Percentiles rank a stretch among this genome's conserved stretches.
phyloP scores from a whole-genome alignment of 371 early-diverging fungal genomes.

The Mortierella sp. region DNA sequence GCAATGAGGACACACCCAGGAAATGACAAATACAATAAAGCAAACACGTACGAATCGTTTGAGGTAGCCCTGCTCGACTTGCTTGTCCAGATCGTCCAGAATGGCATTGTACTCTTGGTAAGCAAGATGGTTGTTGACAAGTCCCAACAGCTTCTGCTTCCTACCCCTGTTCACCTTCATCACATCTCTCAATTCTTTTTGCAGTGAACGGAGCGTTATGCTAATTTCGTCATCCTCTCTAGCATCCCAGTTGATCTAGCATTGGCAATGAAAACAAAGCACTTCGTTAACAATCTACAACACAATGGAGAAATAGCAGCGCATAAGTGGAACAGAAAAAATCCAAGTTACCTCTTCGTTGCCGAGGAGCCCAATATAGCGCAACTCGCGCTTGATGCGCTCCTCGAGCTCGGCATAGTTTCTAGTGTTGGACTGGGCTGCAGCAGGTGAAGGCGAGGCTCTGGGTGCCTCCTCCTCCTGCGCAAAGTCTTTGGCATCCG shows the following conservation, averaged over 20 bases:
- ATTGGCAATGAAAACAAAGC: background rate
- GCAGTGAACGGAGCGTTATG: constrained; percentile 75
- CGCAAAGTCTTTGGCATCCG: constrained; percentile 47
- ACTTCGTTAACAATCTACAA: no score
- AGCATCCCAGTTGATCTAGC: constrained; percentile 74
- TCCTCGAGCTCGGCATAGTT: constrained; percentile 76
- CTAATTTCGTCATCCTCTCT: constrained; percentile 88
- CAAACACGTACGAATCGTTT: constrained; percentile 82
- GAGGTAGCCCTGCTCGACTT: constrained; percentile 86
- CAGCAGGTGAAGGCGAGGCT: constrained; percentile 21
- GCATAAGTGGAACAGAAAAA: no score
- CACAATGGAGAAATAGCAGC: no score
- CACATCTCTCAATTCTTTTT: constrained; percentile 82
- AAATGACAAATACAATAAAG: background rate
- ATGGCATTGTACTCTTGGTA: constrained; percentile 91
- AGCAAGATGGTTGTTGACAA: constrained; percentile 82
- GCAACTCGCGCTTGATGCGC: constrained; percentile 83
- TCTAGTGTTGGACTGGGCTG: constrained; percentile 21
- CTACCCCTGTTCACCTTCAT: constrained; percentile 74
- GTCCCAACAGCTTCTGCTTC: constrained; percentile 74
- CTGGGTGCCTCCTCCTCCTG: constrained; percentile 45
- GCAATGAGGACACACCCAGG: background rate
- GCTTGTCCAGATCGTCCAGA: constrained; percentile 88
- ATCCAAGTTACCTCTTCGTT: constrained; percentile 80
- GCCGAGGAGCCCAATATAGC: constrained; percentile 82